These are phyloP conservation scores for Curvularia hawaiiensis DNA, from an alignment of 2,329 filamentous ascomycete species.

Conservation along the genomic window DNA sequence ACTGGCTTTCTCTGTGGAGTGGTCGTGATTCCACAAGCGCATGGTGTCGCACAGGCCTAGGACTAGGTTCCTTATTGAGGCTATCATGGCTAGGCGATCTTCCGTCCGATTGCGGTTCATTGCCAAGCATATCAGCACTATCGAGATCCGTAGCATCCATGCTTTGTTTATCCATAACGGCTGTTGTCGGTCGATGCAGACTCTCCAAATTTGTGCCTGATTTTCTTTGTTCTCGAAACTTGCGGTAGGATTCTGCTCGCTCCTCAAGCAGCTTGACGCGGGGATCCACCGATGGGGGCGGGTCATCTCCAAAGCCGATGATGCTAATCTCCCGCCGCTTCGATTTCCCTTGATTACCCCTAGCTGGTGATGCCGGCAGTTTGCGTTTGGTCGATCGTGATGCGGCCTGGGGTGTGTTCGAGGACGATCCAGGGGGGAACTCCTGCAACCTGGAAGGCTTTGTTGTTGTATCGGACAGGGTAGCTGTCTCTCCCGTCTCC, in stretches of 20 bases:
- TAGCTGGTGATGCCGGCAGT: constrained; percentile 24
- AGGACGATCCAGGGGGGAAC: not conserved
- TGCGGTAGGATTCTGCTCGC: constrained; percentile 21
- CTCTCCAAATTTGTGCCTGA: constrained; percentile 22
- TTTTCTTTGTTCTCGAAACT: constrained; percentile 20
- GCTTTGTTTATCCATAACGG: not conserved
- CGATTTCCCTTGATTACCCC: constrained; percentile 18
- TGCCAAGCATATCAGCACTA: not conserved
- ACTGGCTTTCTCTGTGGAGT: no score
- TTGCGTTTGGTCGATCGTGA: constrained; percentile 31
- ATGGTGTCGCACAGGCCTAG: not conserved
- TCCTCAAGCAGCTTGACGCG: constrained; percentile 10
- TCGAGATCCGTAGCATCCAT: constrained; percentile 16
- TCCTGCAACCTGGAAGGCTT: not conserved
- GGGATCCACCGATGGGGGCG: constrained; percentile 9
- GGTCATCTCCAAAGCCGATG: constrained; percentile 18
- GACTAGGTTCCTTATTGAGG: constrained; percentile 24
- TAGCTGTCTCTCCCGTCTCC: not conserved
- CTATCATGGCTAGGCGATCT: constrained; percentile 30
- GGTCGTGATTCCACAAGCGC: no score
- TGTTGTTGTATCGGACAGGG: not conserved
- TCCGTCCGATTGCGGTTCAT: not conserved
- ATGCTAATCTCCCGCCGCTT: constrained; percentile 36
- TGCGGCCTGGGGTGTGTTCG: not conserved
- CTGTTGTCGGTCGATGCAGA: constrained; percentile 4